phyloP scores from a whole-genome alignment of 768 basidiomycete genomes.

The Mycena vitilis region DNA sequence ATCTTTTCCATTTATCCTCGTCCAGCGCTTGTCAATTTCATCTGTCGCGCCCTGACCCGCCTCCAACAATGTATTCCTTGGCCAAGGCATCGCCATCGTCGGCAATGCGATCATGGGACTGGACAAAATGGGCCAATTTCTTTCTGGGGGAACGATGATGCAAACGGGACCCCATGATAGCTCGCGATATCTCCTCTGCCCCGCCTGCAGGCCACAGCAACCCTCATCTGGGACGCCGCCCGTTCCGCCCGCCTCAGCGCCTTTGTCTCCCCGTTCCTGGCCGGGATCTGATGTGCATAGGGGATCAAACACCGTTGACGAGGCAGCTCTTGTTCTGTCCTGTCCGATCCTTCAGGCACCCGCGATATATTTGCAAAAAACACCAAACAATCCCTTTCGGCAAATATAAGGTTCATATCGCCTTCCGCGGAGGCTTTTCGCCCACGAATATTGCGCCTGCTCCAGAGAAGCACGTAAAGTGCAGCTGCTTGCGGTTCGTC shows the following conservation, averaged over 20 bases:
- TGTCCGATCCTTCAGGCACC: constrained; percentile 18
- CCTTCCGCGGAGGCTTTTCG: constrained; percentile 16
- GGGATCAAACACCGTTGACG: neutral
- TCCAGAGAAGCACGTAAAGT: neutral
- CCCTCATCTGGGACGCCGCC: neutral
- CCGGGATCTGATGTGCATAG: constrained; percentile 1
- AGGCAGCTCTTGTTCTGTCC: constrained; percentile 3
- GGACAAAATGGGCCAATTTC: constrained; percentile 3
- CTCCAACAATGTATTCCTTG: neutral
- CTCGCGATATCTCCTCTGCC: neutral
- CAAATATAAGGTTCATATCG: constrained; percentile 8
- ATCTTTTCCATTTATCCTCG: constrained; percentile 28
- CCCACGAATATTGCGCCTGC: neutral
- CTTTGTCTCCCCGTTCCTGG: neutral
- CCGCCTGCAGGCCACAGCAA: neutral
- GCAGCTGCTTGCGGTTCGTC: neutral
- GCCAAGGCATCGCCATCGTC: too few relatives aligned
- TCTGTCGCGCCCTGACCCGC: constrained; percentile 17
- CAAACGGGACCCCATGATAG: neutral
- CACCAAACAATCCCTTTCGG: neutral
- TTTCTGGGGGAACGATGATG: constrained; percentile 14
- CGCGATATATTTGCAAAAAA: constrained; percentile 14
- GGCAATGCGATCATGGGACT: too few relatives aligned
- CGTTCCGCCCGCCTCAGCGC: neutral
- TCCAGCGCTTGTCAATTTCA: constrained; percentile 14